Evolutionary conservation across 2,329 filamentous ascomycete species (phyloP).

Genomic region (Fusarium oxysporum): DNA sequence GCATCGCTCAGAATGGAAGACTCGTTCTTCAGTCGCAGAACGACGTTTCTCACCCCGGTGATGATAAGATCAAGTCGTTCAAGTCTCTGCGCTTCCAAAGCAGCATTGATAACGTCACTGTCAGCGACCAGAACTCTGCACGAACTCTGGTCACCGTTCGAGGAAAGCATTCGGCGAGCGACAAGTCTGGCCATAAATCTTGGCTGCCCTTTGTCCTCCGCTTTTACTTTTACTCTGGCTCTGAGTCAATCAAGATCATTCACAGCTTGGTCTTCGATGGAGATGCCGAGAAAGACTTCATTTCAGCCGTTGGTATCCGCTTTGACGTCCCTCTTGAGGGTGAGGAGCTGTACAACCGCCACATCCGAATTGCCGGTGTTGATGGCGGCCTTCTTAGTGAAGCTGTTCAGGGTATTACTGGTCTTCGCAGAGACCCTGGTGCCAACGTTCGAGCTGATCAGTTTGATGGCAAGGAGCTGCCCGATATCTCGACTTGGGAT

Average conservation of each 20-base stretch:
- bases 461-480: slow-evolving; percentile 58
- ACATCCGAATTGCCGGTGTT: slow-evolving; percentile 66
- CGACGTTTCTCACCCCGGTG: slow-evolving; percentile 52
- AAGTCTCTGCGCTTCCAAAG: slow-evolving; percentile 61
- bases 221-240: slow-evolving; percentile 70
- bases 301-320: slow-evolving; percentile 64
- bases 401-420: slow-evolving; percentile 69
- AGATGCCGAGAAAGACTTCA: slow-evolving; percentile 61
- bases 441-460: slow-evolving; percentile 61
- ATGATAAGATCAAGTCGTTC: slow-evolving; percentile 44
- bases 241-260: slow-evolving; percentile 64
- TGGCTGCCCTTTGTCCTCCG: slow-evolving; percentile 65
- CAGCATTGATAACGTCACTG: slow-evolving; percentile 62
- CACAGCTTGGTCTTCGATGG: slow-evolving; percentile 69
- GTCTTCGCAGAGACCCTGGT: slow-evolving; percentile 67
- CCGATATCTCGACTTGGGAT: slow-evolving; percentile 60
- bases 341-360: slow-evolving; percentile 68
- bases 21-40: slow-evolving; percentile 66
- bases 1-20: slow-evolving; percentile 59
- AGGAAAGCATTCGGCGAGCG: slow-evolving; percentile 53
- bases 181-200: slow-evolving; percentile 47
- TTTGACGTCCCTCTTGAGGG: slow-evolving; percentile 66
- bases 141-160: slow-evolving; percentile 59
- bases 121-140: slow-evolving; percentile 54
- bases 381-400: slow-evolving; percentile 68